These are phyloP conservation scores for Cyberlindnera subsufficiens DNA, from an alignment of 805 yeast genomes.

Conservation along the genomic window DNA sequence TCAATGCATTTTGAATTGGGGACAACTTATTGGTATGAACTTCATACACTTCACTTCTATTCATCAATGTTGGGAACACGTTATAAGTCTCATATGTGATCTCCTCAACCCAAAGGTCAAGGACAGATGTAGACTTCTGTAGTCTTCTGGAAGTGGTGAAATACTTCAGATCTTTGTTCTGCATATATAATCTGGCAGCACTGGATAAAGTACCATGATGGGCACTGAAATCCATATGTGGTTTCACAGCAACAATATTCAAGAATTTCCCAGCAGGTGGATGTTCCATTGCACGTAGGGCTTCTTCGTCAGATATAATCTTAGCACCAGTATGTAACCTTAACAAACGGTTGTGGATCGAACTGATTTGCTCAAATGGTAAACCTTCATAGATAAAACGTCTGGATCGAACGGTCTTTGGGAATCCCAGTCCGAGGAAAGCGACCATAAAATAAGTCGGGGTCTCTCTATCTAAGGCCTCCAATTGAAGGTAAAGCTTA, in stretches of 20 bases:
- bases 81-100: constrained; percentile 67
- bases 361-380: constrained; percentile 81
- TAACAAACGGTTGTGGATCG: constrained; percentile 71
- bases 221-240: constrained; percentile 48
- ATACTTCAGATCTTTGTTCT: constrained; percentile 64
- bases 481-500: constrained; percentile 59
- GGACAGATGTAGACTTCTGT: constrained; percentile 66
- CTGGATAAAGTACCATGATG: constrained; percentile 31
- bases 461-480: constrained; percentile 61
- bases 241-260: constrained; percentile 67
- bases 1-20: constrained; percentile 80
- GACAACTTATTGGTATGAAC: constrained; percentile 51
- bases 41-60: constrained; percentile 64
- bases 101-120: constrained; percentile 87
- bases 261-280: constrained; percentile 68
- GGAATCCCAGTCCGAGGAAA: constrained; percentile 82
- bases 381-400: constrained; percentile 80
- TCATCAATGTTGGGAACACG: constrained; percentile 84
- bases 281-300: constrained; percentile 40
- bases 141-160: constrained; percentile 66
- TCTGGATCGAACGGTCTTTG: constrained; percentile 65
- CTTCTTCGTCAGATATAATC: constrained; percentile 55
- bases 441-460: constrained; percentile 77
- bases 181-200: constrained; percentile 68
- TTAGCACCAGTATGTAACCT: constrained; percentile 79